Percentiles rank a stretch among this genome's conserved stretches.
Evolutionary conservation across 495 filamentous ascomycete genomes (phyloP).

Genomic region (Podospora pseudopauciseta): DNA sequence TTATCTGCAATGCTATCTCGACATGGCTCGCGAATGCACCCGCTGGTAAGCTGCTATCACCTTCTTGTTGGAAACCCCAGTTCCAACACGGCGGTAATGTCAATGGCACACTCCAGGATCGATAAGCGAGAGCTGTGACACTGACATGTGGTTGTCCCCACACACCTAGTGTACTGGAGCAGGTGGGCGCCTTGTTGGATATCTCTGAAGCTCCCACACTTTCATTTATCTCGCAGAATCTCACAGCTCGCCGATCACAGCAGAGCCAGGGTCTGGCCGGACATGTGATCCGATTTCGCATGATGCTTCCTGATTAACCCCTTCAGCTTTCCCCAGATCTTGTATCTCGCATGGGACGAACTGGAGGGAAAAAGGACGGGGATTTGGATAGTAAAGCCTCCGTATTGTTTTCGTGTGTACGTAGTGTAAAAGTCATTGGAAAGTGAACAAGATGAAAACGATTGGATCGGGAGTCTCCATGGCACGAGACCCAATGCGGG

Average conservation of each 20-base stretch:
- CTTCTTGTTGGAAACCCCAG: not conserved
- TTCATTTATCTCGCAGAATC: not conserved
- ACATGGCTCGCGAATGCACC: too few relatives aligned
- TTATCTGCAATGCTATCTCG: not conserved
- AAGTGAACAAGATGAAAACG: not conserved
- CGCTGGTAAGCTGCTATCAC: not conserved
- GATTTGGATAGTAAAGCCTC: not conserved
- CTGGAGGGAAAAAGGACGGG: not conserved
- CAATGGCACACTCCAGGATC: not conserved
- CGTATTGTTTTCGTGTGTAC: not conserved
- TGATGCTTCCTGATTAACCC: not conserved
- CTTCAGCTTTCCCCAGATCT: not conserved
- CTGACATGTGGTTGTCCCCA: not conserved
- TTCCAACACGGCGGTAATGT: not conserved
- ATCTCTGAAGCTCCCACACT: not conserved
- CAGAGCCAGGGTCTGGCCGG: too few relatives aligned
- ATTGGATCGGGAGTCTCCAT: slow-evolving; percentile 3
- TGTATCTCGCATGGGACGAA: not conserved
- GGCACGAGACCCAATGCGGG: not conserved
- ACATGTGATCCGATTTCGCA: not conserved
- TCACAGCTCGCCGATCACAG: not conserved
- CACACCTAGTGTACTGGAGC: not conserved
- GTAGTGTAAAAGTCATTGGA: not conserved
- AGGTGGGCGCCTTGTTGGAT: not conserved
- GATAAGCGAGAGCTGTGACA: not conserved